Percentiles rank a stretch among this genome's conserved stretches.
Evolutionary conservation across 2,329 filamentous ascomycete species (phyloP).

Genomic region (Leptosphaerulina australis): DNA sequence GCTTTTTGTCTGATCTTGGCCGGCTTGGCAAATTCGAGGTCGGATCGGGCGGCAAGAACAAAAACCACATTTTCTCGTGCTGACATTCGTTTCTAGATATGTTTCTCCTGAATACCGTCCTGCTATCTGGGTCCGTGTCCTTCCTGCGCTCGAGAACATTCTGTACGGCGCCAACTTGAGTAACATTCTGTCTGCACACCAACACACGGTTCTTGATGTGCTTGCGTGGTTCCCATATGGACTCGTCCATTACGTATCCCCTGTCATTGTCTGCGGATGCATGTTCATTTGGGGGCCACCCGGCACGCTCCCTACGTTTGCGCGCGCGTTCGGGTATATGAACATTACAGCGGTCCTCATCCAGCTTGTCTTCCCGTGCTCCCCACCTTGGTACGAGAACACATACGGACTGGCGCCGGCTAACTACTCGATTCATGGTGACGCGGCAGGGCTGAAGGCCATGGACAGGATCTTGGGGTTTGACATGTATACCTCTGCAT

Average conservation of each 20-base stretch:
- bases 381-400: slow-evolving; percentile 96
- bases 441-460: slow-evolving; percentile 84
- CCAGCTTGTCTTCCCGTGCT: slow-evolving; percentile 90
- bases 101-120: slow-evolving; percentile 87
- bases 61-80: slow-evolving; percentile 3
- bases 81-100: slow-evolving; percentile 64
- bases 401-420: slow-evolving; percentile 87
- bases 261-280: slow-evolving; percentile 75
- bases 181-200: slow-evolving; percentile 92
- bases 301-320: slow-evolving; percentile 82
- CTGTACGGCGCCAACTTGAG: slow-evolving; percentile 94
- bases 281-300: slow-evolving; percentile 91
- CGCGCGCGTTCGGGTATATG: slow-evolving; percentile 89
- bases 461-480: slow-evolving; percentile 90
- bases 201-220: slow-evolving; percentile 80
- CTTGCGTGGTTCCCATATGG: slow-evolving; percentile 95
- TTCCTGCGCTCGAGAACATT: slow-evolving; percentile 94
- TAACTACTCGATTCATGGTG: slow-evolving; percentile 88
- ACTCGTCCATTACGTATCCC: slow-evolving; percentile 85
- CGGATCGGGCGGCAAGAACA: slow-evolving; percentile 12
- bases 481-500: slow-evolving; percentile 90
- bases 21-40: slow-evolving; percentile 3
- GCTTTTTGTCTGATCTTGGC: slow-evolving; percentile 4
- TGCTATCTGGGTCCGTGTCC: slow-evolving; percentile 92
- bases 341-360: slow-evolving; percentile 86